Conservation (phyloP, 768 basidiomycete genomes). For the Boletus coccyginus region DNA sequence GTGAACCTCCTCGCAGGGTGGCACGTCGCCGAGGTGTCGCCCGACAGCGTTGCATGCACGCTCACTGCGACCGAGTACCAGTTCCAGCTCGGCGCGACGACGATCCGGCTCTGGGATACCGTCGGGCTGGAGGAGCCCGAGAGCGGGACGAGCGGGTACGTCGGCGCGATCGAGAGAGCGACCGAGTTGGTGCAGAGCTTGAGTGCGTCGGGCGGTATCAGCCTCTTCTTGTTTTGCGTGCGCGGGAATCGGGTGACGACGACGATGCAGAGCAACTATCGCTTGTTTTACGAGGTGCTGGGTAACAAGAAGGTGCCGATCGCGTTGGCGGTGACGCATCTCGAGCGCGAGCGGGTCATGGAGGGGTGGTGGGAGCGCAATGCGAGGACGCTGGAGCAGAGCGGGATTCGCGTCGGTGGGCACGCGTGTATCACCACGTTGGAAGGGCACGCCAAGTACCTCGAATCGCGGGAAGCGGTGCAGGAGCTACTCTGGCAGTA, state of each 20-base stretch:
- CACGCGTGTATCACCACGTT: conserved; percentile 32
- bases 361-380: conserved; percentile 33
- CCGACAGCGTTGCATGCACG: conserved; percentile 31
- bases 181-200: conserved; percentile 31
- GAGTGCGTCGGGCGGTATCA: conserved; percentile 25
- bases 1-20: conserved; percentile 39
- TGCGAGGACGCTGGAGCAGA: conserved; percentile 12
- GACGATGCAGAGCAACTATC: conserved; percentile 30
- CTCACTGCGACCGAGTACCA: conserved; percentile 27
- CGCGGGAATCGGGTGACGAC: conserved; percentile 30
- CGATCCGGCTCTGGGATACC: conserved; percentile 32
- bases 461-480: conserved; percentile 16
- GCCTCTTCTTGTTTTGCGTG: conserved; percentile 32
- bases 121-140: conserved; percentile 30
- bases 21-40: conserved; percentile 24
- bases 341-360: conserved; percentile 33
- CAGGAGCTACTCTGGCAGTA: conserved; percentile 22
- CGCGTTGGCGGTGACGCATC: conserved; percentile 37
- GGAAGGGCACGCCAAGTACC: conserved; percentile 20
- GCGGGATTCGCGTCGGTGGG: conserved; percentile 17
- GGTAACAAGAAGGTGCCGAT: conserved; percentile 38
- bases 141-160: conserved; percentile 14
- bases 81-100: conserved; percentile 22
- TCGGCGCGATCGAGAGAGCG: conserved; percentile 28
- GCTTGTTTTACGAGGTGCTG: conserved; percentile 39